Evolutionary conservation across 345 rosid genomes (phyloP).

Genomic region (Ailanthus altissimus): DNA sequence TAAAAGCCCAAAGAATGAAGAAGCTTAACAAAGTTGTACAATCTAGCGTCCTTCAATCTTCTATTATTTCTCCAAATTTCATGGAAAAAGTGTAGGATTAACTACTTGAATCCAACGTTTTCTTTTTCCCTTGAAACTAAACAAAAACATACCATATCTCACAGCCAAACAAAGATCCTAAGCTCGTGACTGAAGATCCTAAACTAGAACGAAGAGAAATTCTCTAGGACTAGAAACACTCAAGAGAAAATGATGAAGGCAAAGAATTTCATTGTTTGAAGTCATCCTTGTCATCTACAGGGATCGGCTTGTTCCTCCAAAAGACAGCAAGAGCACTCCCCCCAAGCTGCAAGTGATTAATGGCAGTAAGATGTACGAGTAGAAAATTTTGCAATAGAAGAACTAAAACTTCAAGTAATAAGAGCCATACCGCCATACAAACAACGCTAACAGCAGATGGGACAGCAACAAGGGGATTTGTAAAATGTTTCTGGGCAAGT

Average conservation of each 20-base stretch:
- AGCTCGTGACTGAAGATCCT: too few species aligned
- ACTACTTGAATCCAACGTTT: neutral
- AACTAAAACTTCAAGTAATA: neutral
- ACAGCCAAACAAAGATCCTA: too few species aligned
- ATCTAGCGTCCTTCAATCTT: neutral
- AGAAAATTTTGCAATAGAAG: neutral
- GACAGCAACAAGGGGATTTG: slow-evolving; percentile 90
- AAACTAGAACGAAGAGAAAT: neutral
- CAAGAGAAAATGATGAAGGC: neutral
- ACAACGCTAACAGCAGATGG: slow-evolving; percentile 99
- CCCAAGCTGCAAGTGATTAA: slow-evolving; percentile 61
- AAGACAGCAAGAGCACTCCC: slow-evolving; percentile 92
- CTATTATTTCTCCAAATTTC: neutral
- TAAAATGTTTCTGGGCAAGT: slow-evolving; percentile 92
- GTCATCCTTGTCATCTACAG: slow-evolving; percentile 85
- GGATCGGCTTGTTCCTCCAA: slow-evolving; percentile 88
- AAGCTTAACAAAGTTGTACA: neutral
- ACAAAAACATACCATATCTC: neutral
- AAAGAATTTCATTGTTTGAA: slow-evolving; percentile 57
- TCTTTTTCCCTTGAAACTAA: neutral
- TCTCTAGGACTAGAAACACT: neutral
- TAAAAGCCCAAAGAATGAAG: too few species aligned
- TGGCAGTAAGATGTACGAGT: neutral
- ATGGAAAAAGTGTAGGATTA: neutral
- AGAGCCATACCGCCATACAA: slow-evolving; percentile 83